Percentiles rank a stretch among this genome's conserved stretches.
Conservation (phyloP, 257 asterid genomes). For the Jaltomata sinuosa region DNA sequence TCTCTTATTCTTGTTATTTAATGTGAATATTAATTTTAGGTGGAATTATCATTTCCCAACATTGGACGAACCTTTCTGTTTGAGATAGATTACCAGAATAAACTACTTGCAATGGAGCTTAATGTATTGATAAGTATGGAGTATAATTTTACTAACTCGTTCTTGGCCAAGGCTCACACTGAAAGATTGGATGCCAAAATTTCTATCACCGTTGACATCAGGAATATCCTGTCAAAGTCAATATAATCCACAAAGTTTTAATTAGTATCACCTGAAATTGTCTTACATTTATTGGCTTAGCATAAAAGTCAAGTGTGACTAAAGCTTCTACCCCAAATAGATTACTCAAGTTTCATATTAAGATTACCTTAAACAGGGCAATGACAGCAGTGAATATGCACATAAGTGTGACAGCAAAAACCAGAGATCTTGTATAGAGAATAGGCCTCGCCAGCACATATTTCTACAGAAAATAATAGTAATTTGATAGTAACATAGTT, state of each 20-base stretch:
- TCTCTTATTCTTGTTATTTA: background rate
- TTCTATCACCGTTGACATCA: conserved; percentile 11
- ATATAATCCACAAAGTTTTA: background rate
- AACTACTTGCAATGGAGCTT: background rate
- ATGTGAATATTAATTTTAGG: no score
- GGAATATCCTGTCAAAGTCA: conserved; percentile 10
- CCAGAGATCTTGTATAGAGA: conserved; percentile 7
- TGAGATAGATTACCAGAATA: background rate
- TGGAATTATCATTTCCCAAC: no score
- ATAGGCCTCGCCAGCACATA: background rate
- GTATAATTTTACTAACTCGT: background rate
- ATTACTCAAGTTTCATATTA: background rate
- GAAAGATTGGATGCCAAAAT: conserved; percentile 8
- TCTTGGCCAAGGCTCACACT: conserved; percentile 13
- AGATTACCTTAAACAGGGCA: conserved; percentile 8
- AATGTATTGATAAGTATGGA: background rate
- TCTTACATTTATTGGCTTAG: background rate
- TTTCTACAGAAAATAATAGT: background rate
- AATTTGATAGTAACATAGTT: background rate
- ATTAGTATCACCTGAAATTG: background rate
- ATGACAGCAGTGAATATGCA: conserved; percentile 7
- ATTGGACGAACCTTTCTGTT: background rate
- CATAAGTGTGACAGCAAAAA: conserved; percentile 10
- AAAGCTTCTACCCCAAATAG: no score
- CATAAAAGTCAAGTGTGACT: no score